Evolutionary conservation across 768 basidiomycete species (phyloP).

Genomic region (Pleurotus platypus): DNA sequence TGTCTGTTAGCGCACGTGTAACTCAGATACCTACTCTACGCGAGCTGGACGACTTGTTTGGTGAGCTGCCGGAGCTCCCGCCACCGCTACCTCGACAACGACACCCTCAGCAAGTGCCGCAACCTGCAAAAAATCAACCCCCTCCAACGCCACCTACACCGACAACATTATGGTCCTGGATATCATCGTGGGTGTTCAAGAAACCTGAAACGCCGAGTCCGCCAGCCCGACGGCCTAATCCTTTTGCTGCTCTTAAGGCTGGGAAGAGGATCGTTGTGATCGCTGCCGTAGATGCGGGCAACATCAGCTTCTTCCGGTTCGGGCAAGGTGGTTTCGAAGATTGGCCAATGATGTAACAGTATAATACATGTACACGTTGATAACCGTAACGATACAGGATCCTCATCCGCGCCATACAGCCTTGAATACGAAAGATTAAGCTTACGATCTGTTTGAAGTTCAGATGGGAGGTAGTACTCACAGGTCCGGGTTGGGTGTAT

Average conservation of each 20-base stretch:
- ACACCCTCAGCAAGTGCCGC: slow-evolving; percentile 15
- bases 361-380: not conserved
- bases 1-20: slow-evolving; percentile 62
- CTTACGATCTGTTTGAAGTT: not conserved
- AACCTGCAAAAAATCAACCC: not conserved
- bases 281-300: slow-evolving; percentile 86
- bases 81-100: slow-evolving; percentile 49
- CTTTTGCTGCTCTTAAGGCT: slow-evolving; percentile 77
- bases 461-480: slow-evolving; percentile 14
- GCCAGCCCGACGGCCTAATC: slow-evolving; percentile 48
- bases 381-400: not conserved
- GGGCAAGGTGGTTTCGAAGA: slow-evolving; percentile 83
- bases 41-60: slow-evolving; percentile 75
- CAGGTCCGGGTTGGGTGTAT: slow-evolving; percentile 23
- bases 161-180: slow-evolving; percentile 15
- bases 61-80: slow-evolving; percentile 63
- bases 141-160: not conserved
- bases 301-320: slow-evolving; percentile 85
- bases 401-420: slow-evolving; percentile 20
- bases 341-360: slow-evolving; percentile 59
- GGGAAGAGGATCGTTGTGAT: slow-evolving; percentile 84
- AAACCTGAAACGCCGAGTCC: slow-evolving; percentile 9
- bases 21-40: slow-evolving; percentile 79
- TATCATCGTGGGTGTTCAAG: slow-evolving; percentile 23
- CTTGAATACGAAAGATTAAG: slow-evolving; percentile 1